Evolutionary conservation across 164 flowering plant species (phyloP).

Genomic region (Stephania cephalantha): DNA sequence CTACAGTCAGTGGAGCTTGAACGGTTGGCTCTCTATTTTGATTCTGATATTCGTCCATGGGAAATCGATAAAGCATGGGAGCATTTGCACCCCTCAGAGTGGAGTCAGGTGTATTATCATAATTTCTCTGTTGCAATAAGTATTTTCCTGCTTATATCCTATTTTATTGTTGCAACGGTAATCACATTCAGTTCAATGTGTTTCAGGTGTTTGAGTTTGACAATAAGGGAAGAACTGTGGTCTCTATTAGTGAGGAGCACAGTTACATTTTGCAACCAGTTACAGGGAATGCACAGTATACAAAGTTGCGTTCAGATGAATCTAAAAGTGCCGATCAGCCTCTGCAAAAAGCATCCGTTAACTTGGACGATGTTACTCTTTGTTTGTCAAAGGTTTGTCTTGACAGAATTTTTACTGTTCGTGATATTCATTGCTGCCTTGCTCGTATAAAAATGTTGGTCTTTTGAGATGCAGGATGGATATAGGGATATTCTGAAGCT

Average conservation of each 20-base stretch:
- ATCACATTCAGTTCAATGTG: conserved; percentile 3
- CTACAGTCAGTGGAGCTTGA: conserved; percentile 81
- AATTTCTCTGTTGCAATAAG: background rate
- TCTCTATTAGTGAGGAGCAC: conserved; percentile 34
- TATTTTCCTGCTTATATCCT: background rate
- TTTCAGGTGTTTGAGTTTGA: conserved; percentile 73
- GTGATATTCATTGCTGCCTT: background rate
- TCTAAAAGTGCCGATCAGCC: conserved; percentile 44
- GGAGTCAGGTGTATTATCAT: conserved; percentile 59
- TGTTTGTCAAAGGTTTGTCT: conserved; percentile 74
- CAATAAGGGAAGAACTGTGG: conserved; percentile 49
- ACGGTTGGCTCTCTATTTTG: conserved; percentile 74
- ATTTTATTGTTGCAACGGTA: background rate
- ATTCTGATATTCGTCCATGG: conserved; percentile 87
- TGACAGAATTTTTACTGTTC: conserved; percentile 6
- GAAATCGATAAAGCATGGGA: conserved; percentile 68
- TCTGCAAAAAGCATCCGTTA: conserved; percentile 65
- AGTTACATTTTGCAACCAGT: conserved; percentile 84
- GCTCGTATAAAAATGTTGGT: conserved; percentile 4
- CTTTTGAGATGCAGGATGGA: conserved; percentile 56
- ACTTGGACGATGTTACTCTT: conserved; percentile 93
- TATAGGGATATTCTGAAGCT: conserved; percentile 73
- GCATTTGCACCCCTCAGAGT: conserved; percentile 82
- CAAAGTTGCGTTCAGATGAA: conserved; percentile 47
- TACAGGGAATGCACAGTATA: conserved; percentile 82